Evolutionary conservation across 495 filamentous ascomycete species (phyloP).

Genomic region (Podospora tetraspora): DNA sequence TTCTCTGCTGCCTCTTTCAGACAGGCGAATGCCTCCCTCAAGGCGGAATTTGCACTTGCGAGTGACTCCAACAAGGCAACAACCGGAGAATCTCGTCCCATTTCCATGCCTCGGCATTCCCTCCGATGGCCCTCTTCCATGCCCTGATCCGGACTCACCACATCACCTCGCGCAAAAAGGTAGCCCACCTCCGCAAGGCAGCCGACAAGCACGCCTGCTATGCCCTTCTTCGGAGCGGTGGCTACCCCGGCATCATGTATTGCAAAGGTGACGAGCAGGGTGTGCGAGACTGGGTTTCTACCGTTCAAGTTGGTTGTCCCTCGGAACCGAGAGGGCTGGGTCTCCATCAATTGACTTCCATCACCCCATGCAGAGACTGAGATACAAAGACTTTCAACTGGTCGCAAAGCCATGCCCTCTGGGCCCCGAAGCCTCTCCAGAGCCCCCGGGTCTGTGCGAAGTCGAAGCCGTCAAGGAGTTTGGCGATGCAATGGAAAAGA

Average conservation of each 20-base stretch:
- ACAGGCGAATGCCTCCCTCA: not conserved
- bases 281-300: slow-evolving; percentile 28
- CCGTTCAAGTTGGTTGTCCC: slow-evolving; percentile 26
- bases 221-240: slow-evolving; percentile 61
- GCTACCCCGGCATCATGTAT: slow-evolving; percentile 72
- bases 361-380: slow-evolving; percentile 18
- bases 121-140: slow-evolving; percentile 39
- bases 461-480: slow-evolving; percentile 25
- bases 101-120: not conserved
- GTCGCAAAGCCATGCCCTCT: slow-evolving; percentile 21
- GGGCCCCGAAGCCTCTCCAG: slow-evolving; percentile 4
- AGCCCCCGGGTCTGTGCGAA: slow-evolving; percentile 23
- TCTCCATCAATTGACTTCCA: not conserved
- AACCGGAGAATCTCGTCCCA: not conserved
- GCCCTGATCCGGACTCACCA: slow-evolving; percentile 74
- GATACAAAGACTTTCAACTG: slow-evolving; percentile 33
- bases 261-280: slow-evolving; percentile 55
- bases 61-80: not conserved
- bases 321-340: not conserved
- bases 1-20: not conserved
- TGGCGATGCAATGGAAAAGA: slow-evolving; percentile 25
- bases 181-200: slow-evolving; percentile 58
- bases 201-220: slow-evolving; percentile 51
- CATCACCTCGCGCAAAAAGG: slow-evolving; percentile 76
- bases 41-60: not conserved